phyloP scores from a whole-genome alignment of 2,329 filamentous ascomycete species.

The Claviceps sp. region DNA sequence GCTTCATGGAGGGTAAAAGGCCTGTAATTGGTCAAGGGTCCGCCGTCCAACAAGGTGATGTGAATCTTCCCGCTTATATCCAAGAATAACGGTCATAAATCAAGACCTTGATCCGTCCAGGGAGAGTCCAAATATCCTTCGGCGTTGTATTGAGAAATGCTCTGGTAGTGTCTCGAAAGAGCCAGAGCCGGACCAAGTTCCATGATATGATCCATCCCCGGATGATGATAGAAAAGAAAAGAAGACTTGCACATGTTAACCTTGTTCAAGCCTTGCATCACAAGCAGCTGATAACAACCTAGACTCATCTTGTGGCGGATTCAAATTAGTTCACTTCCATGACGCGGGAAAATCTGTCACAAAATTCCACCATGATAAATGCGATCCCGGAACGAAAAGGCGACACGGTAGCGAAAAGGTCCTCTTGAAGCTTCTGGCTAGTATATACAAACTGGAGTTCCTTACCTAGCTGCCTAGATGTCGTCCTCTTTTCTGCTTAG shows the following conservation, averaged over 20 bases:
- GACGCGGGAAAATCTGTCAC: neutral
- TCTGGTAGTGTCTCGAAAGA: neutral
- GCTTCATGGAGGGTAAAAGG: neutral
- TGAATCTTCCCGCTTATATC: neutral
- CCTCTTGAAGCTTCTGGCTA: constrained; percentile 30
- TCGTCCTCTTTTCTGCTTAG: constrained; percentile 13
- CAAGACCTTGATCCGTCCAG: neutral
- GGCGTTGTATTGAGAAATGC: neutral
- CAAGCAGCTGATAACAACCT: neutral
- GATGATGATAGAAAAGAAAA: neutral
- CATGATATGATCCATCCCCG: neutral
- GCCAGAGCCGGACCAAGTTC: neutral
- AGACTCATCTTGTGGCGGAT: neutral
- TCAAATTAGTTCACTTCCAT: constrained; percentile 1
- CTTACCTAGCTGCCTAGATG: constrained; percentile 42
- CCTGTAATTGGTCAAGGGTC: neutral
- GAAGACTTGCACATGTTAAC: neutral
- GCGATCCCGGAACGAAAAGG: neutral
- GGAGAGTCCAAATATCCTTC: neutral
- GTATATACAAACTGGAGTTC: constrained; percentile 39
- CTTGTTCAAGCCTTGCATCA: neutral
- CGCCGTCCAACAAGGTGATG: neutral
- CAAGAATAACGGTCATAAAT: too few relatives aligned
- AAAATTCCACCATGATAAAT: neutral
- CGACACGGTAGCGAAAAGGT: constrained; percentile 9